Percentiles rank a stretch among this genome's conserved stretches.
Conservation (phyloP, 2,329 filamentous ascomycete species). For the Sporothrix schenckii region DNA sequence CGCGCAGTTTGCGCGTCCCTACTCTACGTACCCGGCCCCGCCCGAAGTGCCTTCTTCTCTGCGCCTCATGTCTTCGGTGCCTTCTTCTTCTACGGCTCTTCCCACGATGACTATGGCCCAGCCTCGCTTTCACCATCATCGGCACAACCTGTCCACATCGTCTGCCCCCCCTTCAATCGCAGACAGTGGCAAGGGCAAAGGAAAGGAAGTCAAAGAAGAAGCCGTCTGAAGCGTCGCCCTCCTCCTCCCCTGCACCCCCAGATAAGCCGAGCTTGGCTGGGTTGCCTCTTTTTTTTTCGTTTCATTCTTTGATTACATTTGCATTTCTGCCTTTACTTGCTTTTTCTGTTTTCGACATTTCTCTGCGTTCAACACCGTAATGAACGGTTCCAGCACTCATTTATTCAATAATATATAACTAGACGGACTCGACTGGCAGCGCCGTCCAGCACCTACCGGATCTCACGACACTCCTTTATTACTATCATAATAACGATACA, state of each 20-base stretch:
- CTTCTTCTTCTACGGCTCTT: conserved; percentile 46
- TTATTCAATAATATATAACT: conserved; percentile 27
- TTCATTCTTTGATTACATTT: background rate
- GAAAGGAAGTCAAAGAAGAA: conserved; percentile 38
- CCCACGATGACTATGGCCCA: conserved; percentile 46
- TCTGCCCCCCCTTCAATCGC: conserved; percentile 43
- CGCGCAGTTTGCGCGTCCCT: conserved; percentile 28
- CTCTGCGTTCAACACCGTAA: conserved; percentile 37
- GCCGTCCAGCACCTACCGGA: conserved; percentile 40
- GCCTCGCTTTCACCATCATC: conserved; percentile 42
- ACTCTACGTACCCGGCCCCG: conserved; percentile 47
- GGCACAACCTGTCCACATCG: conserved; percentile 46
- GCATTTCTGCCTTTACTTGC: conserved; percentile 28
- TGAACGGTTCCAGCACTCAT: conserved; percentile 34
- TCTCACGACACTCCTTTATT: conserved; percentile 42
- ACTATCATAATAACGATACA: conserved; percentile 37
- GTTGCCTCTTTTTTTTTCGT: conserved; percentile 23
- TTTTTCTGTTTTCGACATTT: conserved; percentile 34
- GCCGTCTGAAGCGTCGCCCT: conserved; percentile 28
- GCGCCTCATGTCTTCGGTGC: conserved; percentile 43
- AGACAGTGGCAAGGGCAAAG: conserved; percentile 44
- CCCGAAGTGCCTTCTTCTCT: conserved; percentile 46
- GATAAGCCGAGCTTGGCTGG: conserved; percentile 15
- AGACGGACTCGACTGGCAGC: conserved; percentile 31
- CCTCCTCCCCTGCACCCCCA: background rate